Evolutionary conservation across 495 filamentous ascomycete genomes (phyloP), one percentile per base, ranked within the genome.

Genomic region (Tuber melanosporum): DNA sequence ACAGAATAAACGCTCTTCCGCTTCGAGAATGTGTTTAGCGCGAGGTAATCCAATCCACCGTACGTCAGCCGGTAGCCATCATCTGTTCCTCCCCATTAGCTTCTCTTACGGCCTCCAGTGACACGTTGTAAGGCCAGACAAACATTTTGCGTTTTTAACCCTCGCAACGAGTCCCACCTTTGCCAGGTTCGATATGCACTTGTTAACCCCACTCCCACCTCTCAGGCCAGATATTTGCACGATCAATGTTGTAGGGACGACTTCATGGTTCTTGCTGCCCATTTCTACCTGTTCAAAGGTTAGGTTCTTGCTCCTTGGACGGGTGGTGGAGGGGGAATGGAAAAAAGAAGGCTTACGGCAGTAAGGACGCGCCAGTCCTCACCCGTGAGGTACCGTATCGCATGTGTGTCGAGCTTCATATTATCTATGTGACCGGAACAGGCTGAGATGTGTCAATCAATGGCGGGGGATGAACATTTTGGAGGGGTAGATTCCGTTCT

Each of bases 31-130:
- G 94, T 90, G 84, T 98, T 91, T 73, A 99, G 88, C 15, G 95
- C 93, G 22, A 98, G 90, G 84, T 99, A 99, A 86, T 99, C 95
- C 57, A 98, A 90, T 4, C 95, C 95, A 79, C 95, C 95, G 85
- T 98, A 98, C 39, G 95, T 96, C 39, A 99, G 90, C 71, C 95
- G 91, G 87, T 99, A 99, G 73, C 95, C 95, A 84, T 99, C 95
- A 85, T 99, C 90, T 91, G 75, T 44, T 45, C 32, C 8, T 22
- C 5, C 26, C n/a, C 1, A 45, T 83, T 22, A 83, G 81, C 69
- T 70, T 70, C 20, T 45, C 44, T 8, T 32, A 9, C 46, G 49
- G 22, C 26, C 8, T 19, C 32, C 22, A 17, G 17, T 0, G 39
- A 26, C n/a, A 49, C 1, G 26, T 70, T 57, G 22, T 44, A 71